A percentile compares a stretch with the other conserved stretches of the same genome.
Conservation (phyloP, 1,284 basidiomycete genomes). For the Tausonia pullulans region DNA sequence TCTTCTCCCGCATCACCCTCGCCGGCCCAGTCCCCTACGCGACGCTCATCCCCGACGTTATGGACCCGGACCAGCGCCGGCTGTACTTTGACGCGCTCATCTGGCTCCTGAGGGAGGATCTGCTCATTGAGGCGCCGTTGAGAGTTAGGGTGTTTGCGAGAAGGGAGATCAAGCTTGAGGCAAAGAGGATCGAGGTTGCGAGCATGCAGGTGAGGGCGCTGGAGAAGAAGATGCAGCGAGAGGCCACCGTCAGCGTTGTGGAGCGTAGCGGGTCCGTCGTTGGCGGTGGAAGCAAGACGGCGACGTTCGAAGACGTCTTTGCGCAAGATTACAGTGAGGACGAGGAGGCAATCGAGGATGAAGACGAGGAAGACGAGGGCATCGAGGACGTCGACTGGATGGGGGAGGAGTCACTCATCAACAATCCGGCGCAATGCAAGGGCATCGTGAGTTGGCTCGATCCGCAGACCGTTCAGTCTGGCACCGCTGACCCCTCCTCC, state of each 20-base stretch:
- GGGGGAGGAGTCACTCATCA: constrained; percentile 1
- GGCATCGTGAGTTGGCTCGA: constrained; percentile 4
- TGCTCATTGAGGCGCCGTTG: constrained; percentile 3
- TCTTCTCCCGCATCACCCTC: constrained; percentile 2
- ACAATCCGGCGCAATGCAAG: not conserved
- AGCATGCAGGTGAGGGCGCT: not conserved
- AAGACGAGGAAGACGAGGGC: not conserved
- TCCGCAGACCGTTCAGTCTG: too few species aligned
- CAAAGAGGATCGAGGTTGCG: not conserved
- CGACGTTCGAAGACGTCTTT: too few species aligned
- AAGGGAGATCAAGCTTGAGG: not conserved
- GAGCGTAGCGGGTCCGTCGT: not conserved
- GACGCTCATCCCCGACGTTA: not conserved
- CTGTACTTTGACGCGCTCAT: constrained; percentile 11
- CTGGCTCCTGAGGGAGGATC: constrained; percentile 8
- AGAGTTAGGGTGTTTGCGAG: not conserved
- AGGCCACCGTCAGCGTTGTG: not conserved
- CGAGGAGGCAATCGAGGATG: not conserved
- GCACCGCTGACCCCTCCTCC: not conserved
- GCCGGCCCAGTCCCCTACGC: constrained; percentile 4
- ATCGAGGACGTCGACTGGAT: not conserved
- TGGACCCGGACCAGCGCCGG: not conserved
- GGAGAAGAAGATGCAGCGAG: not conserved
- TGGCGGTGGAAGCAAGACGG: too few species aligned
- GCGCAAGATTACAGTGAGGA: not conserved